Evolutionary conservation across 192 early-diverging fungal species (phyloP).

Genomic region (Umbelopsis ramanniana): DNA sequence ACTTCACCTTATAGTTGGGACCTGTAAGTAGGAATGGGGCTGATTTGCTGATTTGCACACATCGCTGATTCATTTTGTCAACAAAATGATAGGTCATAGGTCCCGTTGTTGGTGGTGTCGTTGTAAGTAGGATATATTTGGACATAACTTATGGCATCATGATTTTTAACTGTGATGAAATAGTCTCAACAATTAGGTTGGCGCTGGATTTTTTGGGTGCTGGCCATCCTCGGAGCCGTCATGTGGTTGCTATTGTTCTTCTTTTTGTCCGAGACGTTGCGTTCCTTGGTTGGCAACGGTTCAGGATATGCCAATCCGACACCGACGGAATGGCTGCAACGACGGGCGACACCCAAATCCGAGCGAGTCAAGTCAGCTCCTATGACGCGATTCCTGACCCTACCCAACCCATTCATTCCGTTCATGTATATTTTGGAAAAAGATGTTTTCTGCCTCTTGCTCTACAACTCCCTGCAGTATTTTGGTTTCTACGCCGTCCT

Average conservation of each 20-base stretch:
- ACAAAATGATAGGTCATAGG: slow-evolving; percentile 4
- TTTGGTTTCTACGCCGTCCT: slow-evolving; percentile 44
- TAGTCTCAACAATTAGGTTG: slow-evolving; percentile 15
- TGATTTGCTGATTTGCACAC: too few relatives aligned
- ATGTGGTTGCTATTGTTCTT: slow-evolving; percentile 34
- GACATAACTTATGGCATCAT: not conserved
- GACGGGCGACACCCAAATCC: not conserved
- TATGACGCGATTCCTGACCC: slow-evolving; percentile 39
- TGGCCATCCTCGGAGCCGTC: slow-evolving; percentile 33
- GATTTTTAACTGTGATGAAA: not conserved
- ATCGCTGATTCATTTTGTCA: too few relatives aligned
- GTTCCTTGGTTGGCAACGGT: slow-evolving; percentile 47
- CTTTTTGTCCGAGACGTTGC: slow-evolving; percentile 51
- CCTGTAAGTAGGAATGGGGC: not conserved
- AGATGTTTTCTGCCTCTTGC: slow-evolving; percentile 36
- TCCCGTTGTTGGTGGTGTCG: slow-evolving; percentile 2
- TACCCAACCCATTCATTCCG: slow-evolving; percentile 39
- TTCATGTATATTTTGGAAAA: slow-evolving; percentile 40
- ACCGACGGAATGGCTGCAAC: slow-evolving; percentile 25
- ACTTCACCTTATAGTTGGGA: not conserved
- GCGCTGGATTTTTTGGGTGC: slow-evolving; percentile 47
- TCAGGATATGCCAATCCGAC: slow-evolving; percentile 42
- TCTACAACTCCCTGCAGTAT: slow-evolving; percentile 44
- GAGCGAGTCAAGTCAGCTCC: slow-evolving; percentile 19
- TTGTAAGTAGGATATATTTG: not conserved